These are phyloP conservation scores for Geotrichum carabidarum DNA, from an alignment of 1,139 yeast species.

Conservation along the genomic window DNA sequence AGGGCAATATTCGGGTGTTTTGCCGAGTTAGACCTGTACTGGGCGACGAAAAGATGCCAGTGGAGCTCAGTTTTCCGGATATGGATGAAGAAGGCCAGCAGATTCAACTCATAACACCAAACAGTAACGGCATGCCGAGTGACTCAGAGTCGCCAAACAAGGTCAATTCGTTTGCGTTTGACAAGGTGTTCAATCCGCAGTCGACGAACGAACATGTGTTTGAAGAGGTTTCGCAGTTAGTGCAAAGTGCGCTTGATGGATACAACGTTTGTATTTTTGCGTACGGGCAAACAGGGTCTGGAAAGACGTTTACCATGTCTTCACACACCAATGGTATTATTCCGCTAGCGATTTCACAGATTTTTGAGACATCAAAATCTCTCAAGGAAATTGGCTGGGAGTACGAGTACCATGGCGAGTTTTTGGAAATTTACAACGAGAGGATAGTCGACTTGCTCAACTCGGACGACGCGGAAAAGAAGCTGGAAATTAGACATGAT, in stretches of 20 bases:
- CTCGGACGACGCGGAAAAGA: slow-evolving; percentile 36
- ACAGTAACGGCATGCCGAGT: slow-evolving; percentile 6
- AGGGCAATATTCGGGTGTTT: slow-evolving; percentile 88
- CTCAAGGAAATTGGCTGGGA: slow-evolving; percentile 59
- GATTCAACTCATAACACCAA: slow-evolving; percentile 26
- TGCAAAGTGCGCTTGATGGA: slow-evolving; percentile 89
- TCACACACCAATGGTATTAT: slow-evolving; percentile 74
- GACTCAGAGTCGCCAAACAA: slow-evolving; percentile 27
- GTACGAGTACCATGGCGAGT: slow-evolving; percentile 65
- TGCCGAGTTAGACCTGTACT: slow-evolving; percentile 73
- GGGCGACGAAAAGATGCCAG: slow-evolving; percentile 30
- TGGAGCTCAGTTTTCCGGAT: slow-evolving; percentile 47
- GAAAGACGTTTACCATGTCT: slow-evolving; percentile 36
- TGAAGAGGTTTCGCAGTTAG: slow-evolving; percentile 78
- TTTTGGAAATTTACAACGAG: slow-evolving; percentile 87
- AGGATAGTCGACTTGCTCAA: slow-evolving; percentile 62
- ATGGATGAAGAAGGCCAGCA: slow-evolving; percentile 51
- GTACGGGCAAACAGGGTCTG: slow-evolving; percentile 37
- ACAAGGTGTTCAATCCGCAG: slow-evolving; percentile 61
- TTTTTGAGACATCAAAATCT: slow-evolving; percentile 55
- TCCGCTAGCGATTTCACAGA: slow-evolving; percentile 67
- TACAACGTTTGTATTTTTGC: slow-evolving; percentile 36
- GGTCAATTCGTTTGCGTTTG: slow-evolving; percentile 58
- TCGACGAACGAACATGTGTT: slow-evolving; percentile 61
- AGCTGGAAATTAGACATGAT: slow-evolving; percentile 74